phyloP scores from a whole-genome alignment of 2,329 filamentous ascomycete species.

The Fusarium caatingaense region DNA sequence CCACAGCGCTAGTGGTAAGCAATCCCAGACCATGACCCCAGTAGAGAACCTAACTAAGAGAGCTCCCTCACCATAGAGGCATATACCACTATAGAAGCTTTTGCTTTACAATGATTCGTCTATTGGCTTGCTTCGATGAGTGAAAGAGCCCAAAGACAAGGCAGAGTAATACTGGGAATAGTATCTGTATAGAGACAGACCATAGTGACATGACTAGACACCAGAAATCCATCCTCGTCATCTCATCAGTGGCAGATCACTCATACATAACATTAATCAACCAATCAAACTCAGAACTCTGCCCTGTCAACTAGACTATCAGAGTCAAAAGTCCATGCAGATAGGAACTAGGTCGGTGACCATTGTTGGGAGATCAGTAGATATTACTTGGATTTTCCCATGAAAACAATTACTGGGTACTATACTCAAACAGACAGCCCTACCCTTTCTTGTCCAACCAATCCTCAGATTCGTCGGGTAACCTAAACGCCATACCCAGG shows the following conservation, averaged over 20 bases:
- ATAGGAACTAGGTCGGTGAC: not conserved
- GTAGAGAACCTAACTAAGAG: not conserved
- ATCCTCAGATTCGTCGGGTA: not conserved
- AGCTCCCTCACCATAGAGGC: not conserved
- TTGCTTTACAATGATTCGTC: not conserved
- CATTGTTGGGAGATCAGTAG: not conserved
- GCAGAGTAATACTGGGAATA: not conserved
- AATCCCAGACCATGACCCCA: not conserved
- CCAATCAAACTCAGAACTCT: slow-evolving; percentile 5
- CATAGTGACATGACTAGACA: not conserved
- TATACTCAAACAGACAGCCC: not conserved
- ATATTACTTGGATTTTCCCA: not conserved
- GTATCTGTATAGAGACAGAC: not conserved
- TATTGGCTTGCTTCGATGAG: not conserved
- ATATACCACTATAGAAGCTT: not conserved
- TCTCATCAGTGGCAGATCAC: not conserved
- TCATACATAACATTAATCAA: not conserved
- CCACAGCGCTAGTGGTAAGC: slow-evolving; percentile 13
- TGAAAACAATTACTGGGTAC: not conserved
- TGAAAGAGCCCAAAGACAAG: not conserved
- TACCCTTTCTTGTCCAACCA: slow-evolving; percentile 6
- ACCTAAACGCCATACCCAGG: slow-evolving; percentile 2
- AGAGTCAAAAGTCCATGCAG: not conserved
- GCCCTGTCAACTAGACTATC: not conserved
- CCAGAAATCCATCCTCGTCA: not conserved